phyloP scores from a whole-genome alignment of 805 yeast species.

The Wickerhamiella musiphila region DNA sequence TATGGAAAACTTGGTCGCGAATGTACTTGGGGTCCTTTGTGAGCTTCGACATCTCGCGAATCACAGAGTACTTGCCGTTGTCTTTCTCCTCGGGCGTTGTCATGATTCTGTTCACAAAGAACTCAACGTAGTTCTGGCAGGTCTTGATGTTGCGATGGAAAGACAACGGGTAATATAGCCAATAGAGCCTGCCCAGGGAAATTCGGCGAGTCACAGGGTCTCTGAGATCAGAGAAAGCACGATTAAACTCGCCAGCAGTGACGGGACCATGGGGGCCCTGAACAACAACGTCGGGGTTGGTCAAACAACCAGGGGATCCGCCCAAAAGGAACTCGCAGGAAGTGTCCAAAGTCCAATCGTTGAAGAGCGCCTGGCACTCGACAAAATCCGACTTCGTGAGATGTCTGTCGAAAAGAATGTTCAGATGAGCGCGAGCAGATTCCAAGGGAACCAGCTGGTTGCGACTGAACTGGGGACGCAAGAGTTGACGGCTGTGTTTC shows the following conservation, averaged over 20 bases:
- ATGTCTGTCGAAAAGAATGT: conserved; percentile 9
- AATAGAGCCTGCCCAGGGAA: conserved; percentile 11
- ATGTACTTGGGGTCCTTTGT: conserved; percentile 26
- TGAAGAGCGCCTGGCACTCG: conserved; percentile 12
- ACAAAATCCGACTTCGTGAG: conserved; percentile 3
- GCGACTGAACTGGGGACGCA: conserved; percentile 18
- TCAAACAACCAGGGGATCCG: conserved; percentile 9
- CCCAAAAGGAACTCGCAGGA: conserved; percentile 19
- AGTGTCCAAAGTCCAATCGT: conserved; percentile 16
- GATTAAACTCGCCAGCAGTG: conserved; percentile 11
- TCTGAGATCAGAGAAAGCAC: conserved; percentile 1
- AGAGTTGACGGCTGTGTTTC: conserved; percentile 18
- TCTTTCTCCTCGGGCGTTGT: conserved; percentile 16
- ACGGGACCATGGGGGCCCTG: conserved; percentile 13
- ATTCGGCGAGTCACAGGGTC: conserved; percentile 11
- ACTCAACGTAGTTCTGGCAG: conserved; percentile 25
- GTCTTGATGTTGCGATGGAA: conserved; percentile 22
- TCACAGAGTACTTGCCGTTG: conserved; percentile 24
- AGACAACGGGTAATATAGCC: conserved; percentile 14
- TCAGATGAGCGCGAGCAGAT: conserved; percentile 16
- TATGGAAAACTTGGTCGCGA: conserved; percentile 29
- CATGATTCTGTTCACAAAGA: conserved; percentile 26
- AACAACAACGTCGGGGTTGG: conserved; percentile 5
- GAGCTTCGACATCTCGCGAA: conserved; percentile 28
- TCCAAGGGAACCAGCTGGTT: conserved; percentile 20